Evolutionary conservation across 805 yeast genomes (phyloP).

Genomic region (Ogataea ramenticola): DNA sequence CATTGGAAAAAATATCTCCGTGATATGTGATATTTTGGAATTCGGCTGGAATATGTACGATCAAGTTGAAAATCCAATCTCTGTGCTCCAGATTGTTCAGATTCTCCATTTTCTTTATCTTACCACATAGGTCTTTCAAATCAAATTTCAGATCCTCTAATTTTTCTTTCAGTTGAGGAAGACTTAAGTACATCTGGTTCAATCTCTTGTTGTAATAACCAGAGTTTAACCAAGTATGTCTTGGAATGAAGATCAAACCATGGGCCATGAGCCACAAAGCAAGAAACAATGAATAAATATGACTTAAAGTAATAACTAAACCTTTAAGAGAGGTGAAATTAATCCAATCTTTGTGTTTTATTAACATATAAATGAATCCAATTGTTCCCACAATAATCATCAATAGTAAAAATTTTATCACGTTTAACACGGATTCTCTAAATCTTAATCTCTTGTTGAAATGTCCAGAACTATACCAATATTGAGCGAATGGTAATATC

Average conservation of each 20-base stretch:
- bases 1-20: constrained; percentile 17
- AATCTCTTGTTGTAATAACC: constrained; percentile 22
- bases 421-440: constrained; percentile 47
- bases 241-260: constrained; percentile 65
- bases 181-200: constrained; percentile 36
- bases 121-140: constrained; percentile 56
- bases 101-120: constrained; percentile 44
- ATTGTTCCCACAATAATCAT: constrained; percentile 44
- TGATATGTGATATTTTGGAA: constrained; percentile 22
- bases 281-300: constrained; percentile 64
- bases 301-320: constrained; percentile 67
- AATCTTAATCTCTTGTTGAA: constrained; percentile 39
- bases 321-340: constrained; percentile 47
- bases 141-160: constrained; percentile 56
- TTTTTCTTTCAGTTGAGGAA: constrained; percentile 53
- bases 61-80: constrained; percentile 59
- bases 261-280: constrained; percentile 85
- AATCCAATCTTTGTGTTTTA: constrained; percentile 25
- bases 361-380: constrained; percentile 53
- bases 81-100: constrained; percentile 39
- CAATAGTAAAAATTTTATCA: constrained; percentile 54
- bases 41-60: constrained; percentile 35
- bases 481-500: constrained; percentile 64
- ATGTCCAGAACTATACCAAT: constrained; percentile 66
- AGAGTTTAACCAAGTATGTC: constrained; percentile 23